Base-by-base conservation (phyloP, 306 rosid genomes). In the Aeschynomene evenia region DNA sequence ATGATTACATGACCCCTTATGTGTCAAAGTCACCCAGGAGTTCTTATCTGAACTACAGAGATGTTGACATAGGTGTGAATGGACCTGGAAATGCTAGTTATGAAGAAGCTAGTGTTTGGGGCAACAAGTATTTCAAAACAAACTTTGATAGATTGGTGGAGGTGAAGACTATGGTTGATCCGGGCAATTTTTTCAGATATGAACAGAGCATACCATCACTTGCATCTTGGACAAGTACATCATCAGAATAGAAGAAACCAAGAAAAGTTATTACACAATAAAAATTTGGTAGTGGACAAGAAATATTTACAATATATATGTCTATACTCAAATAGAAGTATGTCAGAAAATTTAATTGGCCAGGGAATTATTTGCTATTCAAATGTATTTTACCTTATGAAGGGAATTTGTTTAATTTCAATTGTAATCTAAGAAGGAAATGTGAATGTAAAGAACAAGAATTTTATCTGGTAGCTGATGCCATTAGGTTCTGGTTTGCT, bases 131-230 rank as follows among this genome's bases (percentile, higher is more conserved):
- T 56, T 90, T 90, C 33, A 87, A 87, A 20, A 71, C 80, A 28
- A 90, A 87, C 70, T 90, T 87, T 29, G 88, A 84, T 9, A 78
- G 87, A 49, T 57, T 90, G 77, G 87, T 85, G n/a, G 36, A 80
- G 66, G 78, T 90, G 14, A 90, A 85, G 80, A 80, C 75, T 8
- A 58, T 1, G 74, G 86, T 84, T 2, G 96, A 90, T 85, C 91
- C 91, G 1, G 64, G 26, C 29, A 87, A 90, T 73, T 84, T 90
- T 50, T 87, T 83, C 45, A 83, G 81, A 49, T 79, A 87, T 73
- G 96, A 89, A 68, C 93, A 89, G 31, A 87, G 96, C 64, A 85
- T 87, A 12, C 89, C 96, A 36, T 76, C 90, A 43, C 77, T 79
- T 70, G 68, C 66, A 22, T 65, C 70, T 56, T 59, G 63, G 77